These are phyloP conservation scores for Penicillium sp. DNA, from an alignment of 2,329 filamentous ascomycete genomes.

Conservation along the genomic window DNA sequence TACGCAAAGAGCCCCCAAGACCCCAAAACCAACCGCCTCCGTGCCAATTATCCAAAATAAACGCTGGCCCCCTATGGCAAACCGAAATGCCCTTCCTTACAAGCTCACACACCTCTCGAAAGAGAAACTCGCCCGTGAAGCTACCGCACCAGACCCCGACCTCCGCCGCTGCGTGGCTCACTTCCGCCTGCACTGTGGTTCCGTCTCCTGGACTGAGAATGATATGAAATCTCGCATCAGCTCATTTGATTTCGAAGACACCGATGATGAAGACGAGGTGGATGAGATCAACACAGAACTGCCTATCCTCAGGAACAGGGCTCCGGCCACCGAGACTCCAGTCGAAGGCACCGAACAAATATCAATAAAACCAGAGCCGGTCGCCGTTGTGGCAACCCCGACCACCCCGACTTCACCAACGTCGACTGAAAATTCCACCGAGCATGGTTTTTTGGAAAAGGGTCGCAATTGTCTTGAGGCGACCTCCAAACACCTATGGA, in stretches of 20 bases:
- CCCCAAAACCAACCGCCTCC: constrained; percentile 23
- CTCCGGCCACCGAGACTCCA: background rate
- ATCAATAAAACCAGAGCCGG: background rate
- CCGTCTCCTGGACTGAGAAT: constrained; percentile 35
- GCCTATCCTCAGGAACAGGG: constrained; percentile 2
- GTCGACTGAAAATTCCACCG: constrained; percentile 3
- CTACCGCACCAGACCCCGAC: constrained; percentile 35
- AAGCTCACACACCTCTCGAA: constrained; percentile 37
- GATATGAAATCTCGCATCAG: constrained; percentile 38
- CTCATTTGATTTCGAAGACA: constrained; percentile 36
- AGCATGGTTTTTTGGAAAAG: constrained; percentile 26
- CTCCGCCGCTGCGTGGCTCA: constrained; percentile 37
- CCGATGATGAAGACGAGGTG: constrained; percentile 30
- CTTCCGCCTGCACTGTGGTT: constrained; percentile 35
- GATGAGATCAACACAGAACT: constrained; percentile 15
- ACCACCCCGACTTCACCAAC: background rate
- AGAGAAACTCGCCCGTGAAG: constrained; percentile 37
- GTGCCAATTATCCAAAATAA: constrained; percentile 28
- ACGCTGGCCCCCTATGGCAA: constrained; percentile 37
- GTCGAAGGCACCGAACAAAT: constrained; percentile 13
- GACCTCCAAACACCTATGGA: constrained; percentile 30
- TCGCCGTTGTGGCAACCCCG: constrained; percentile 1
- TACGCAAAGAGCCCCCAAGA: constrained; percentile 17
- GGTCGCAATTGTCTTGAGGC: constrained; percentile 30
- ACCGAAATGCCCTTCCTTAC: constrained; percentile 35